Evolutionary conservation across 1,139 yeast species (phyloP), one percentile per base, ranked within the genome.

Genomic region (Taiozyma sp.): DNA sequence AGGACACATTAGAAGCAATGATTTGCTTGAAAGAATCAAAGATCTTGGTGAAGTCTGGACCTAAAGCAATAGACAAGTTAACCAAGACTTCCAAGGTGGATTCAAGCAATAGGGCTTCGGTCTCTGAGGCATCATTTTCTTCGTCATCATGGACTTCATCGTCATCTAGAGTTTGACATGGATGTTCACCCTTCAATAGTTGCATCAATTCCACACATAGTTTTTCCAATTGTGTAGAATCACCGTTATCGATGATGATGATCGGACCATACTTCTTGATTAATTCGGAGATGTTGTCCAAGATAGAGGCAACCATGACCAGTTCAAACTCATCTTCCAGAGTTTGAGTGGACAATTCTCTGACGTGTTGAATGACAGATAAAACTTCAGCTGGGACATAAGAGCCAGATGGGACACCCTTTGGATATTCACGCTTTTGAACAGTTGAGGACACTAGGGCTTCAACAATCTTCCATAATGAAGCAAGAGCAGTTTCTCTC

Each of bases 31-130:
- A 87, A 28, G 87, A 78, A 42, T 76, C 78, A 67, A 92, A 89
- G 56, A 91, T 74, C 67, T 81, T 83, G 59, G 73, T 74, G 68
- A 93, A 93, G 62, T 85, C 91, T 49, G 80, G 79, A 54, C 87
- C 93, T 62, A 92, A 77, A 19, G 89, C 86, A 58, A 77, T 72
- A 14, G 97, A 80, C 61, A 92, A 76, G 63, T 84, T 79, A 54
- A 89, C 87, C 62, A 92, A 75, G 32, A 90, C 93, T 69, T 93
- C 98, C 62, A 89, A 75, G 41, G 96, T 88, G 57, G 90, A 79
- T 65, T 92, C 98, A 62, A 84, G 84, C 57, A 92, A 78, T 60
- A 91, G 78, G 42, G 91, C 90, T 60, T 92, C 98, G 57, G 90
- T 80, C 73, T 93, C 99, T 42, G 96, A 84, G 44, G 91, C 78